Evolutionary conservation across 192 early-diverging fungal species (phyloP), one percentile per base, ranked within the genome.

Genomic region (Podila minutissima): DNA sequence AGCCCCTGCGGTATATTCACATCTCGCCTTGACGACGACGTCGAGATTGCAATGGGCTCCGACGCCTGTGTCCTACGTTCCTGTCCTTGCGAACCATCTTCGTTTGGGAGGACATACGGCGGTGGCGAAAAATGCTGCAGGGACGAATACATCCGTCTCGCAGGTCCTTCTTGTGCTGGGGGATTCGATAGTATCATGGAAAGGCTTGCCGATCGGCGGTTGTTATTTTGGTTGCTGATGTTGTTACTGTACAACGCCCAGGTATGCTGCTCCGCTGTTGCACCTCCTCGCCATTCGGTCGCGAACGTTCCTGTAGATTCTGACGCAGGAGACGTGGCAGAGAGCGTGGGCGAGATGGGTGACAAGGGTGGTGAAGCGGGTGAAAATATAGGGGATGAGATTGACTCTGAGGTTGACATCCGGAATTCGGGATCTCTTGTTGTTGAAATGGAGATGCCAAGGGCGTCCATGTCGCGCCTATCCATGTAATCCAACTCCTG

Each of bases 371-470:
- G 41, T 17, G 41, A 46, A 12, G 15, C 8, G 12, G 11, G 41
- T 17, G 41, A 46, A 17, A 17, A 46, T 15, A 11, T 46, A 17
- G 41, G 15, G 1, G 41, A 46, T 17, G 41, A 46, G 41, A 3
- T 13, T 37, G 35, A 37, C 41, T n/a, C 37, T n/a, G 32, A 20
- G 62, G 41, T 8, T 37, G 12, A 22, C 12, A 24, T 26, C 62
- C 62, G 46, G 24, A 26, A 41, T 28, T 32, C 62, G 15, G 62
- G 3, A 24, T 64, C 26, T 24, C 35, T 15, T 41, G 62, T 2
- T 12, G 38, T 64, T 38, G 62, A 15, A 26, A 64, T 59, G 11
- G 74, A 74, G 5, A 63, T 59, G 15, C 66, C 66, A 9, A 68
- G 59, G 15, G 73, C 64, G 5, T 74, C 60, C 19, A 68, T 33